phyloP scores from a whole-genome alignment of 352 stramenopile species.

The Globisporangium okanoganense region DNA sequence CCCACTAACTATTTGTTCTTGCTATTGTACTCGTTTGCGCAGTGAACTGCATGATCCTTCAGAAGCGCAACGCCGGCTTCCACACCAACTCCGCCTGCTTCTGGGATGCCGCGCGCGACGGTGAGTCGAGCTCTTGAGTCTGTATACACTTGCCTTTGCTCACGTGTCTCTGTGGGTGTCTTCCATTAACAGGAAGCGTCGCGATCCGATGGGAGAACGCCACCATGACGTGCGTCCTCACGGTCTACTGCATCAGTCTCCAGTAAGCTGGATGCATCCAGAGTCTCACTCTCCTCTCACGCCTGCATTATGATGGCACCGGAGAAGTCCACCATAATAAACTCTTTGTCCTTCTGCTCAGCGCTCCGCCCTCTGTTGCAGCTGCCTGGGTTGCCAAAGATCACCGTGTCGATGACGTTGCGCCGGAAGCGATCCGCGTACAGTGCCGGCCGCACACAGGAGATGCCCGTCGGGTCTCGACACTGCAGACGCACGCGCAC shows the following conservation, averaged over 20 bases:
- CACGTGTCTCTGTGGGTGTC: background rate
- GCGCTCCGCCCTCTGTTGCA: constrained; percentile 25
- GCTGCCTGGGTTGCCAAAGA: constrained; percentile 57
- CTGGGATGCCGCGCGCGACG: constrained; percentile 83
- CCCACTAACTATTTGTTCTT: constrained; percentile 8
- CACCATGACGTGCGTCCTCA: constrained; percentile 69
- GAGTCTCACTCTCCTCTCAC: constrained; percentile 11
- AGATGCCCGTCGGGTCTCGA: constrained; percentile 74
- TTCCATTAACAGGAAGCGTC: constrained; percentile 43
- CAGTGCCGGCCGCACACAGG: constrained; percentile 71
- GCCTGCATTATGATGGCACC: constrained; percentile 43
- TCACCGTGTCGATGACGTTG: constrained; percentile 81
- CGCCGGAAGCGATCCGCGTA: constrained; percentile 84
- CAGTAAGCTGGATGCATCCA: constrained; percentile 24
- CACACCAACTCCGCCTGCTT: constrained; percentile 87
- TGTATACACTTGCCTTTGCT: background rate
- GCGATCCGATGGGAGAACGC: constrained; percentile 73
- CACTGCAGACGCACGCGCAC: constrained; percentile 78
- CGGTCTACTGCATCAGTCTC: constrained; percentile 70
- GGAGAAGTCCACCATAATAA: constrained; percentile 84
- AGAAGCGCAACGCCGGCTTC: constrained; percentile 85
- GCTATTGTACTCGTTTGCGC: constrained; percentile 9
- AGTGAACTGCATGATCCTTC: constrained; percentile 87
- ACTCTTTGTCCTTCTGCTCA: constrained; percentile 41
- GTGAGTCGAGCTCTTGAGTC: constrained; percentile 24